Conservation (phyloP, 1,139 yeast genomes). For the Candida mesenterica region DNA sequence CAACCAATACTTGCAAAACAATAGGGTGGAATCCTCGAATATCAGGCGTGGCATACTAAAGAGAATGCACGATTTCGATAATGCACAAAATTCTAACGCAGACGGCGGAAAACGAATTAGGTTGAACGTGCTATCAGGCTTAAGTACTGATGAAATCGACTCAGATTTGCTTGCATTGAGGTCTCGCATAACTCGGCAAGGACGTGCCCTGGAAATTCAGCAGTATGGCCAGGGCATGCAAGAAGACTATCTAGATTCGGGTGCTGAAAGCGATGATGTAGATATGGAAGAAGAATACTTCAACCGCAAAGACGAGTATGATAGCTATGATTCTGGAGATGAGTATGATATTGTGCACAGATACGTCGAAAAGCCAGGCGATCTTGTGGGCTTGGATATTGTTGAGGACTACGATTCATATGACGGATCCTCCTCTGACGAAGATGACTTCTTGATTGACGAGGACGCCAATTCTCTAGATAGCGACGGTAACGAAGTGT, state of each 20-base stretch:
- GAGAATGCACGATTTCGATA: constrained; percentile 9
- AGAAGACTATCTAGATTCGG: constrained; percentile 10
- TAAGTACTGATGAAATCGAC: constrained; percentile 26
- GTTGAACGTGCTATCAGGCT: constrained; percentile 21
- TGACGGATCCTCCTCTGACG: constrained; percentile 7
- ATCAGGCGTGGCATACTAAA: constrained; percentile 18
- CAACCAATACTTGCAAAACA: constrained; percentile 25
- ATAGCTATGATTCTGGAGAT: constrained; percentile 8
- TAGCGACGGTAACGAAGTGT: constrained; percentile 7
- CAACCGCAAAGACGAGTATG: no score
- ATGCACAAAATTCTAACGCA: background rate
- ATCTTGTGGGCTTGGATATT: constrained; percentile 5
- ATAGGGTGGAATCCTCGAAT: constrained; percentile 35
- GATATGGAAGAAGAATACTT: constrained; percentile 1
- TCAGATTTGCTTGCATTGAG: constrained; percentile 16
- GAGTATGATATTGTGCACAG: constrained; percentile 6
- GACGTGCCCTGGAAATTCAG: constrained; percentile 3
- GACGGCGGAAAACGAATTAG: constrained; percentile 12
- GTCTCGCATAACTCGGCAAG: background rate
- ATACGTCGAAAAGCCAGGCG: background rate
- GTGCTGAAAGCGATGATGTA: constrained; percentile 8
- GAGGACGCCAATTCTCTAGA: constrained; percentile 5
- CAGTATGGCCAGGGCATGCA: constrained; percentile 8
- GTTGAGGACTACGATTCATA: constrained; percentile 8
- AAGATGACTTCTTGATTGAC: constrained; percentile 2